A percentile compares a stretch with the other conserved stretches of the same genome.
Evolutionary conservation across 768 basidiomycete genomes (phyloP).

Genomic region (Phlebiopsis gigantea): DNA sequence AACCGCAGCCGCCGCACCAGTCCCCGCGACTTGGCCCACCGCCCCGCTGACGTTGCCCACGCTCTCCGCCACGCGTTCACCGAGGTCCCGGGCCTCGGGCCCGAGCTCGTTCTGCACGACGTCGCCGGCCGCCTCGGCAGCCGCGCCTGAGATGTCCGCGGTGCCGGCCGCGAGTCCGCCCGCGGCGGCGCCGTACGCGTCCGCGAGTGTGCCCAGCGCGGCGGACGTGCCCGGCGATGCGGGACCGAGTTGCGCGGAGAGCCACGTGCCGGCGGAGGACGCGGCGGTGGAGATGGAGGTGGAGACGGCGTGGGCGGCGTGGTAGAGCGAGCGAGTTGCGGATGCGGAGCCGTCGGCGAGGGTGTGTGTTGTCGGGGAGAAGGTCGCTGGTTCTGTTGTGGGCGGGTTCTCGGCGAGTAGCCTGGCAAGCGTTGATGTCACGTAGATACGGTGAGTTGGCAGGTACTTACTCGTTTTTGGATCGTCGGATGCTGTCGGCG

Average conservation of each 20-base stretch:
- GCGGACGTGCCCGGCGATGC: conserved; percentile 12
- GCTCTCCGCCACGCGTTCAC: conserved; percentile 13
- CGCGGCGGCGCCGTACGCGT: conserved; percentile 8
- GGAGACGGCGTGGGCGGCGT: conserved; percentile 14
- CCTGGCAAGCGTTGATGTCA: not conserved
- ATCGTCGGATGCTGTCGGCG: conserved; percentile 13
- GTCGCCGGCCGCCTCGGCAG: conserved; percentile 14
- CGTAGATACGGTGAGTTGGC: not conserved
- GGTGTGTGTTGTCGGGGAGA: conserved; percentile 13
- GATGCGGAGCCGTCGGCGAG: conserved; percentile 8
- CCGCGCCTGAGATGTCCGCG: conserved; percentile 13
- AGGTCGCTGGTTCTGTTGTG: conserved; percentile 9
- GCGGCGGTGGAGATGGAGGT: conserved; percentile 17
- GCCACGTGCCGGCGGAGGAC: conserved; percentile 19
- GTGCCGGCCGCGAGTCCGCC: conserved; percentile 11
- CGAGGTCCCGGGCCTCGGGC: conserved; percentile 16
- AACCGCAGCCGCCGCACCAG: conserved; percentile 14
- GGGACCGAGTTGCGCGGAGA: conserved; percentile 16
- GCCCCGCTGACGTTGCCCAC: conserved; percentile 16
- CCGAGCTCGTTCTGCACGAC: conserved; percentile 21
- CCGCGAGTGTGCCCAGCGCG: conserved; percentile 8
- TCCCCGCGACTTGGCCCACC: conserved; percentile 14
- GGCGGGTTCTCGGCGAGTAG: conserved; percentile 14
- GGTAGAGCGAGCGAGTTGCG: conserved; percentile 14
- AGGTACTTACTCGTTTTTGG: conserved; percentile 10